phyloP scores from a whole-genome alignment of 805 yeast genomes.

The Cyberlindnera petersonii region DNA sequence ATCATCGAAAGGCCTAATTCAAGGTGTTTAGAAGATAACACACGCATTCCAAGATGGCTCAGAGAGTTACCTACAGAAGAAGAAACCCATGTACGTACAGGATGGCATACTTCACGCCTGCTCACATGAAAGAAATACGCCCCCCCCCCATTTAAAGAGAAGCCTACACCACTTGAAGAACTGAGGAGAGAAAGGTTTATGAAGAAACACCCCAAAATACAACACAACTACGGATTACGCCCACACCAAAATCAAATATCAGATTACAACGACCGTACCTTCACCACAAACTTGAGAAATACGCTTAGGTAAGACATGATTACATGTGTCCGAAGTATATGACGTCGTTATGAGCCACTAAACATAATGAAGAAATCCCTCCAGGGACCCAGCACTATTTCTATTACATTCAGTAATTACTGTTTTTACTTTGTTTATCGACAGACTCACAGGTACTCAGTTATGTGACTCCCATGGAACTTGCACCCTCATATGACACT shows the following conservation, averaged over 20 bases:
- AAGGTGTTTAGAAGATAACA: conserved; percentile 10
- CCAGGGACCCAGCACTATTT: no score
- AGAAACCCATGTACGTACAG: conserved; percentile 92
- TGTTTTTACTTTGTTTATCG: background rate
- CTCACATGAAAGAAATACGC: conserved; percentile 1
- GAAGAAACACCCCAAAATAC: background rate
- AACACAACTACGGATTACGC: background rate
- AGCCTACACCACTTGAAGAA: background rate
- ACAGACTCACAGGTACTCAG: background rate
- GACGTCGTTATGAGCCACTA: no score
- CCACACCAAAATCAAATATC: background rate
- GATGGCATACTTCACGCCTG: conserved; percentile 1
- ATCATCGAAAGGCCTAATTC: background rate
- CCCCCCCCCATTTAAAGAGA: background rate
- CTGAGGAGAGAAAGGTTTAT: background rate
- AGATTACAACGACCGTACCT: no score
- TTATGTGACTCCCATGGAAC: no score
- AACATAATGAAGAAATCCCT: no score
- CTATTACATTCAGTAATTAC: no score
- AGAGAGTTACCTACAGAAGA: conserved; percentile 99
- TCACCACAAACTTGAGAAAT: no score
- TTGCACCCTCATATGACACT: no score
- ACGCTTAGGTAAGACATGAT: no score
- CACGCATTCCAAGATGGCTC: conserved; percentile 71
- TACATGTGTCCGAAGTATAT: no score